Evolutionary conservation across 1,139 yeast genomes (phyloP).

Genomic region (Nakaseomyces sp.): DNA sequence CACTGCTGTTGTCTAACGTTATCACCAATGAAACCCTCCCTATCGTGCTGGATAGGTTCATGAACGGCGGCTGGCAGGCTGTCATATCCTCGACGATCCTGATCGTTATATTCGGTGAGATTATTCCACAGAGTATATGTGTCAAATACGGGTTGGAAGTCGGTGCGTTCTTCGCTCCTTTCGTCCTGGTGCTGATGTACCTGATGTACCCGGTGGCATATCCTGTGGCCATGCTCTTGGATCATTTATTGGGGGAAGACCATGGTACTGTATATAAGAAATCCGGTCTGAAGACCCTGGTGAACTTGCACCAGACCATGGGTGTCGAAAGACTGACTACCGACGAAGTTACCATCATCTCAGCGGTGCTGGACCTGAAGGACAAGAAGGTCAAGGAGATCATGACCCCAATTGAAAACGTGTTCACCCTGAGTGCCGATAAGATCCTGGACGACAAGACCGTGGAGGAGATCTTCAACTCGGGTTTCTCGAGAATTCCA

Average conservation of each 20-base stretch:
- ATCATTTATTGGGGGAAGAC: conserved; percentile 81
- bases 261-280: conserved; percentile 93
- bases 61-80: conserved; percentile 98
- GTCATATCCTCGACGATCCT: conserved; percentile 86
- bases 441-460: conserved; percentile 72
- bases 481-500: conserved; percentile 95
- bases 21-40: conserved; percentile 95
- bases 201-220: conserved; percentile 86
- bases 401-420: conserved; percentile 92
- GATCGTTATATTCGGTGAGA: conserved; percentile 91
- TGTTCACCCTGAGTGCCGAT: conserved; percentile 82
- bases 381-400: conserved; percentile 80
- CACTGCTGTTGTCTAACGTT: conserved; percentile 75
- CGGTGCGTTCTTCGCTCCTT: conserved; percentile 87
- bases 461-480: conserved; percentile 83
- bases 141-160: conserved; percentile 88
- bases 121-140: conserved; percentile 88
- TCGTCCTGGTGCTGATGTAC: conserved; percentile 79
- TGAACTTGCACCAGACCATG: conserved; percentile 87
- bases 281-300: conserved; percentile 87
- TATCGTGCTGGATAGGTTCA: conserved; percentile 79
- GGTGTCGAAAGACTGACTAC: conserved; percentile 88
- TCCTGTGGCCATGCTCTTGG: conserved; percentile 78
- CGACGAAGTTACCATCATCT: conserved; percentile 92
- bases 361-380: conserved; percentile 87